phyloP scores from a whole-genome alignment of 2,329 filamentous ascomycete genomes.

The Colletotrichum ledebouriae region DNA sequence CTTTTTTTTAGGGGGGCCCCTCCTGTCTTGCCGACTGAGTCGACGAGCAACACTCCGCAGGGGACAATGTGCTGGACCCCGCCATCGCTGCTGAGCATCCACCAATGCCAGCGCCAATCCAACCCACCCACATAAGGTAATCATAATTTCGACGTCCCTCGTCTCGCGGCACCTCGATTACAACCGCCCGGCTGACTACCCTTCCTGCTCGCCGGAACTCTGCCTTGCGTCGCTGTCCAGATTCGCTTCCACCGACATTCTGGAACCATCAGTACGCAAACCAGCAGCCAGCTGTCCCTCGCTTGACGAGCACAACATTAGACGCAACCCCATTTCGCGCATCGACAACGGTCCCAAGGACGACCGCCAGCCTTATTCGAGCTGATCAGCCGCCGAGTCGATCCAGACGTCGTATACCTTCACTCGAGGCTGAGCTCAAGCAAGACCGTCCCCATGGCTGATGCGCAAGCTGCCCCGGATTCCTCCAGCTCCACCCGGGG shows the following conservation, averaged over 20 bases:
- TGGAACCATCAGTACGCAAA: not conserved
- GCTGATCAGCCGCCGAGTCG: not conserved
- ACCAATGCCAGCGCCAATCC: constrained; percentile 33
- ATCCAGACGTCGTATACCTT: not conserved
- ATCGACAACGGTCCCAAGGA: not conserved
- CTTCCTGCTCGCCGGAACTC: not conserved
- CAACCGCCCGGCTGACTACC: constrained; percentile 18
- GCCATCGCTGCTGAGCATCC: constrained; percentile 20
- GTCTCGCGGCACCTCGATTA: constrained; percentile 27
- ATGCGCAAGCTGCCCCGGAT: constrained; percentile 24
- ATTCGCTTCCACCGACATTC: not conserved
- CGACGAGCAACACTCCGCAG: too few species aligned
- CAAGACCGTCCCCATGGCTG: constrained; percentile 26
- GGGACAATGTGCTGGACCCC: constrained; percentile 16
- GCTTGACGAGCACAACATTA: not conserved
- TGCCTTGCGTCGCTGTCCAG: not conserved
- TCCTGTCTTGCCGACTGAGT: too few species aligned
- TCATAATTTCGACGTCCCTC: constrained; percentile 39
- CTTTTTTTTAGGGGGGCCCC: too few species aligned
- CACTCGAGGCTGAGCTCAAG: too few species aligned
- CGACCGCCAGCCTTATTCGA: not conserved
- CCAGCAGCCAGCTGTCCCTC: not conserved
- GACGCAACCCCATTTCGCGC: constrained; percentile 1
- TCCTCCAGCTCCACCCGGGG: constrained; percentile 37
- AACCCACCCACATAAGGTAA: constrained; percentile 23